These are phyloP conservation scores for Coriaria nepalensis DNA, from an alignment of 306 rosid species.

Conservation along the genomic window DNA sequence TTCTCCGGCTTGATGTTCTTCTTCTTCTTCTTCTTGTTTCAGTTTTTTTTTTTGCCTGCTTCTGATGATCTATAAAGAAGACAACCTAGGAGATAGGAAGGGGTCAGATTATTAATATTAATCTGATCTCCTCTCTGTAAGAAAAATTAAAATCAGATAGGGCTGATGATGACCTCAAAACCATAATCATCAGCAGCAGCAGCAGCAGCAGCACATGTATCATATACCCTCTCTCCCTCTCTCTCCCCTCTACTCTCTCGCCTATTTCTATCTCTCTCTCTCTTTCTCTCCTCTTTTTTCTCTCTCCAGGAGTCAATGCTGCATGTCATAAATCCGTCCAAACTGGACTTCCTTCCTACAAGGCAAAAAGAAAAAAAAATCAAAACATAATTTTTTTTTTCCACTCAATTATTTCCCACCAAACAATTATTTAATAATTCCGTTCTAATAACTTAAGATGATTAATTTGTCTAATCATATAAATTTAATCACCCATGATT, in stretches of 20 bases:
- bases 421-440: constrained; percentile 9
- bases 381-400: no score
- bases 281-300: constrained; percentile 13
- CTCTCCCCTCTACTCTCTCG: constrained; percentile 13
- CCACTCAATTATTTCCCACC: constrained; percentile 52
- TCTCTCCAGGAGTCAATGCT: constrained; percentile 56
- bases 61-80: no score
- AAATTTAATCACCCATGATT: no score
- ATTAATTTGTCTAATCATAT: no score
- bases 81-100: constrained; percentile 31
- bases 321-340: constrained; percentile 55
- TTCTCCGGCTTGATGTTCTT: constrained; percentile 14
- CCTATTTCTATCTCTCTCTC: constrained; percentile 14
- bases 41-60: no score
- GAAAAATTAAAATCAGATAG: constrained; percentile 52
- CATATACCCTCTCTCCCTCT: constrained; percentile 17
- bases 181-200: constrained; percentile 25
- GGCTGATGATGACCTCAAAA: constrained; percentile 55
- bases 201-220: constrained; percentile 6
- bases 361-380: constrained; percentile 10
- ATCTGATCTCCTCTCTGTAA: constrained; percentile 22
- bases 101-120: constrained; percentile 17
- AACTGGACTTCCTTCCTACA: constrained; percentile 45
- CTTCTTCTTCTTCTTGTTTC: no score
- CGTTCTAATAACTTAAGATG: no score